phyloP scores from a whole-genome alignment of 139 green algal species.

The Spirogloea muscicola region DNA sequence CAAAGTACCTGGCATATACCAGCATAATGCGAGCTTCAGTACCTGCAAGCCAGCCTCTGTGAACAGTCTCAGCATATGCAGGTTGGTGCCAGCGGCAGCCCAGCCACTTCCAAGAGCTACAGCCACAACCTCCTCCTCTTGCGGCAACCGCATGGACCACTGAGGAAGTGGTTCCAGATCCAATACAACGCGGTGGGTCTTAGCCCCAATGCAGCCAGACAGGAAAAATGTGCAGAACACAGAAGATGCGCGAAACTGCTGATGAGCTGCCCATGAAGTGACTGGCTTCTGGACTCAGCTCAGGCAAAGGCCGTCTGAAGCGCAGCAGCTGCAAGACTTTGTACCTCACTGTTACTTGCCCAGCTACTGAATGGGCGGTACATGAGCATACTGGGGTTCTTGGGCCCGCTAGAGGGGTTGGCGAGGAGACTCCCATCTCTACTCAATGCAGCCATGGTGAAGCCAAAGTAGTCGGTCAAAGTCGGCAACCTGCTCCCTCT shows the following conservation, averaged over 20 bases:
- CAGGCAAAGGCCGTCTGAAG: no score
- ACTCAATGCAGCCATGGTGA: conserved; percentile 66
- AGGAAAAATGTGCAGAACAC: no score
- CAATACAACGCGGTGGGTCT: no score
- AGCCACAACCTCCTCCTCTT: conserved; percentile 62
- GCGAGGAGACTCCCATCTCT: conserved; percentile 65
- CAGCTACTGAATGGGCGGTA: conserved; percentile 77
- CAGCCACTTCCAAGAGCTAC: conserved; percentile 63
- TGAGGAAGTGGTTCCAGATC: no score
- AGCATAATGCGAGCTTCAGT: no score
- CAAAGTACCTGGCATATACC: no score
- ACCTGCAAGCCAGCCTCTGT: conserved; percentile 51
- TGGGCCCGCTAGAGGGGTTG: conserved; percentile 35
- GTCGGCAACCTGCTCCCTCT: conserved; percentile 62
- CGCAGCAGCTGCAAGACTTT: no score
- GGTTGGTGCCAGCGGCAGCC: conserved; percentile 63
- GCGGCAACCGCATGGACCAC: conserved; percentile 67
- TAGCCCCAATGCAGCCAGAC: no score
- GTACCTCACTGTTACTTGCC: conserved; percentile 58
- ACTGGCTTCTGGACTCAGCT: no score
- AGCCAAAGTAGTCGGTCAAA: conserved; percentile 79
- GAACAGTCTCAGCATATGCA: conserved; percentile 71
- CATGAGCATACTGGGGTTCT: conserved; percentile 51
- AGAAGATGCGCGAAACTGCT: no score
- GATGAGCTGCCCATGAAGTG: no score